phyloP scores from a whole-genome alignment of 2,329 filamentous ascomycete genomes.

The Pyrenochaeta sp. region DNA sequence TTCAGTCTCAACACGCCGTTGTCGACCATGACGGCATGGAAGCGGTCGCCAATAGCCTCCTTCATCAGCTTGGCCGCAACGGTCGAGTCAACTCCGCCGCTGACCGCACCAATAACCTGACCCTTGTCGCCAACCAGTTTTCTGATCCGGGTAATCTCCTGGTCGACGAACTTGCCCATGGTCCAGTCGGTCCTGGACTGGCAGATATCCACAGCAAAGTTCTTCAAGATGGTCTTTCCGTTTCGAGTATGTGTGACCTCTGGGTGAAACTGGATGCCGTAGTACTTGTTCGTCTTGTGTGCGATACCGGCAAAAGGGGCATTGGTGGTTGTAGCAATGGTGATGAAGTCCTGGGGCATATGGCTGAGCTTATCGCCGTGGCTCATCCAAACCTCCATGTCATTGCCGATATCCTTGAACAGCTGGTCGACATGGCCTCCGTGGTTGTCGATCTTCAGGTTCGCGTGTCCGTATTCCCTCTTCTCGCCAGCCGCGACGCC shows the following conservation, averaged over 20 bases:
- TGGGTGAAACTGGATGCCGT: constrained; percentile 88
- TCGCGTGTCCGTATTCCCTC: constrained; percentile 75
- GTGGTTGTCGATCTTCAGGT: constrained; percentile 67
- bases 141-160: constrained; percentile 82
- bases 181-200: constrained; percentile 78
- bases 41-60: constrained; percentile 83
- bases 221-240: constrained; percentile 75
- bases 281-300: constrained; percentile 73
- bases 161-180: constrained; percentile 82
- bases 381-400: constrained; percentile 81
- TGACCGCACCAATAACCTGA: constrained; percentile 82
- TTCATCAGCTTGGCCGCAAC: constrained; percentile 87
- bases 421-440: constrained; percentile 73
- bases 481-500: constrained; percentile 70
- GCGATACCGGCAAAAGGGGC: constrained; percentile 82
- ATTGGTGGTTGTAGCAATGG: constrained; percentile 77
- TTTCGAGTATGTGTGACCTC: constrained; percentile 78
- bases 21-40: constrained; percentile 85
- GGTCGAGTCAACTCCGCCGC: constrained; percentile 87
- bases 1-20: constrained; percentile 86
- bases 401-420: constrained; percentile 76
- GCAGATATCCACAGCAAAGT: constrained; percentile 87
- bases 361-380: constrained; percentile 85
- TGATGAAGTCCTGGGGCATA: constrained; percentile 75
- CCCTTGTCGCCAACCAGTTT: constrained; percentile 80